A percentile compares a stretch with the other conserved stretches of the same genome.
Evolutionary conservation across 352 stramenopile genomes (phyloP).

Genomic region (Phytophthora quininea): DNA sequence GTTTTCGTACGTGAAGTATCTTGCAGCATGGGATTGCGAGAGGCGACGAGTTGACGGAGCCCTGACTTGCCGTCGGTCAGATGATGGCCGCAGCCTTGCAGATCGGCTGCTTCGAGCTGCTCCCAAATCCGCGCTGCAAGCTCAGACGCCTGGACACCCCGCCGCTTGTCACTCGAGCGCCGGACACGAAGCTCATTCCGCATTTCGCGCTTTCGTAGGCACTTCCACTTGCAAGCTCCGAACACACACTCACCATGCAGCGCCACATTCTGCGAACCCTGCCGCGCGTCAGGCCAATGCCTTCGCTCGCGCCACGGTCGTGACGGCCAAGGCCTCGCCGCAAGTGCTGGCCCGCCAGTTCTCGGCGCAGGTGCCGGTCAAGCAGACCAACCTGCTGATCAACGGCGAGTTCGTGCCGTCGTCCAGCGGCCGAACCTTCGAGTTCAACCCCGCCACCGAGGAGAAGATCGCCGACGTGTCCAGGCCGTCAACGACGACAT

Average conservation of each 20-base stretch:
- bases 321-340: constrained; percentile 20
- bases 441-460: constrained; percentile 80
- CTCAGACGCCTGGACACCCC: neutral
- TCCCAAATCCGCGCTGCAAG: constrained; percentile 14
- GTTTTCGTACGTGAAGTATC: constrained; percentile 2
- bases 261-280: constrained; percentile 42
- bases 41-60: neutral
- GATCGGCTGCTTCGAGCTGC: constrained; percentile 11
- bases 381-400: constrained; percentile 85
- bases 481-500: constrained; percentile 62
- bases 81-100: constrained; percentile 16
- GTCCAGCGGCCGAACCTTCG: constrained; percentile 65
- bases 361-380: constrained; percentile 40
- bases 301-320: constrained; percentile 11
- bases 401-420: constrained; percentile 82
- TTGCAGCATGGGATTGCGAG: no score
- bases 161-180: neutral
- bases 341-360: constrained; percentile 29
- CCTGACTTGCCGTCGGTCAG: constrained; percentile 5
- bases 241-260: constrained; percentile 33
- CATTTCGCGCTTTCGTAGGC: constrained; percentile 16
- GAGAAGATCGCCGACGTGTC: constrained; percentile 71
- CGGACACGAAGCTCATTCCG: constrained; percentile 10
- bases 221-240: constrained; percentile 7
- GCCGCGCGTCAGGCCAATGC: constrained; percentile 18